Conservation (phyloP, 441 rosid species). For the Euphorbia celastroides region DNA sequence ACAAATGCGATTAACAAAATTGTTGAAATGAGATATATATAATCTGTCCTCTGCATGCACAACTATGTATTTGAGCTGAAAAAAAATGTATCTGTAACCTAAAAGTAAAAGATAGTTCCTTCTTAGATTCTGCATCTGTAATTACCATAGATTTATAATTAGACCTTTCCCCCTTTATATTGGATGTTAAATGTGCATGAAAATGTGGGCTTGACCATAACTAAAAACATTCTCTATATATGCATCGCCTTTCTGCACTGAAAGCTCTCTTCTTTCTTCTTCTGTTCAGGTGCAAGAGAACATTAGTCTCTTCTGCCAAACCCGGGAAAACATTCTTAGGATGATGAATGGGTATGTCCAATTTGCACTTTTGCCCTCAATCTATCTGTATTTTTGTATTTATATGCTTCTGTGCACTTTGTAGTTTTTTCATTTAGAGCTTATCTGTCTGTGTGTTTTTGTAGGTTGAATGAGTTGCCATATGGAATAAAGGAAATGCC, state of each 20-base stretch:
- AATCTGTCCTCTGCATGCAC: neutral
- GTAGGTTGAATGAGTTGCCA: slow-evolving; percentile 40
- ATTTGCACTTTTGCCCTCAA: neutral
- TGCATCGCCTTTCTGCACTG: too few relatives aligned
- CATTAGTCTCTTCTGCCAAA: slow-evolving; percentile 34
- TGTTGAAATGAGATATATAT: neutral
- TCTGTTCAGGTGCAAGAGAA: slow-evolving; percentile 44
- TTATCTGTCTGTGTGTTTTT: neutral
- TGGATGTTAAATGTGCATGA: too few relatives aligned
- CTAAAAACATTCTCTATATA: too few relatives aligned
- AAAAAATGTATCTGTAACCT: too few relatives aligned
- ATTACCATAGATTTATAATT: too few relatives aligned
- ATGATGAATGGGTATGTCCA: slow-evolving; percentile 41
- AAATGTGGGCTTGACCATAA: too few relatives aligned
- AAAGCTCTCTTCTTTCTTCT: neutral
- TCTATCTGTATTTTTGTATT: too few relatives aligned
- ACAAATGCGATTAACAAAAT: too few relatives aligned
- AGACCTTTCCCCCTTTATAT: too few relatives aligned
- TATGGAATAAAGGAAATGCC: slow-evolving; percentile 56
- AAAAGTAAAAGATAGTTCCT: too few relatives aligned
- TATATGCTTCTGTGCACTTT: too few relatives aligned
- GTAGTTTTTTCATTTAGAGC: neutral
- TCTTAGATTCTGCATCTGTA: too few relatives aligned
- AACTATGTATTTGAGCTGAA: neutral
- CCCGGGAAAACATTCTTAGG: slow-evolving; percentile 34